phyloP scores from a whole-genome alignment of 1,284 basidiomycete genomes.

The Amylostereum areolatum region DNA sequence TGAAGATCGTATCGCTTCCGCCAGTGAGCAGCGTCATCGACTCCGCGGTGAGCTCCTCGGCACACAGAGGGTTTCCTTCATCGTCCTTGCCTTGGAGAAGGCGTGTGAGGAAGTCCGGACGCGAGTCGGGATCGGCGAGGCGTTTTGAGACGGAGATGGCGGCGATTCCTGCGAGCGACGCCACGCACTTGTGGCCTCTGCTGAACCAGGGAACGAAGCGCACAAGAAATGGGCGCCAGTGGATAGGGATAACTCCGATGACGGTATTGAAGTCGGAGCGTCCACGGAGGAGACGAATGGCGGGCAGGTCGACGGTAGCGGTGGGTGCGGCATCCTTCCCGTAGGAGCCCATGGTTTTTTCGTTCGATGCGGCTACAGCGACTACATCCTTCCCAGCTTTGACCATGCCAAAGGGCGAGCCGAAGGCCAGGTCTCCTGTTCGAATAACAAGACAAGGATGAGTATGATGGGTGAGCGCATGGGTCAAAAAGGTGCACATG shows the following conservation, averaged over 20 bases:
- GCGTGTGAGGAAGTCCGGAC: slow-evolving; percentile 77
- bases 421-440: slow-evolving; percentile 67
- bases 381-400: slow-evolving; percentile 70
- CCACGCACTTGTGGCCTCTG: slow-evolving; percentile 62
- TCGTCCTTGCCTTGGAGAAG: slow-evolving; percentile 75
- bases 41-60: slow-evolving; percentile 81
- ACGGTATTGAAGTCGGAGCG: slow-evolving; percentile 86
- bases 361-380: slow-evolving; percentile 44
- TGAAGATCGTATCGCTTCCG: no score
- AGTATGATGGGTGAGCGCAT: background rate
- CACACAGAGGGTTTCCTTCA: slow-evolving; percentile 72
- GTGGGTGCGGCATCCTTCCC: slow-evolving; percentile 32
- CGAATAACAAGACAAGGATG: background rate
- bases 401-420: slow-evolving; percentile 88
- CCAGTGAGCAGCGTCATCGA: slow-evolving; percentile 71
- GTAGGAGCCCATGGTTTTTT: slow-evolving; percentile 52
- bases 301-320: slow-evolving; percentile 59
- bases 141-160: slow-evolving; percentile 77
- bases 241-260: slow-evolving; percentile 74
- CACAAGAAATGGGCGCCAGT: slow-evolving; percentile 62
- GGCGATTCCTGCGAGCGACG: slow-evolving; percentile 75
- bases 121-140: slow-evolving; percentile 47
- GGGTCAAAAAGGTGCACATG: background rate
- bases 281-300: slow-evolving; percentile 83
- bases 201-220: slow-evolving; percentile 70